Evolutionary conservation across 2,329 filamentous ascomycete genomes (phyloP).

Genomic region (Colletotrichum incanum): DNA sequence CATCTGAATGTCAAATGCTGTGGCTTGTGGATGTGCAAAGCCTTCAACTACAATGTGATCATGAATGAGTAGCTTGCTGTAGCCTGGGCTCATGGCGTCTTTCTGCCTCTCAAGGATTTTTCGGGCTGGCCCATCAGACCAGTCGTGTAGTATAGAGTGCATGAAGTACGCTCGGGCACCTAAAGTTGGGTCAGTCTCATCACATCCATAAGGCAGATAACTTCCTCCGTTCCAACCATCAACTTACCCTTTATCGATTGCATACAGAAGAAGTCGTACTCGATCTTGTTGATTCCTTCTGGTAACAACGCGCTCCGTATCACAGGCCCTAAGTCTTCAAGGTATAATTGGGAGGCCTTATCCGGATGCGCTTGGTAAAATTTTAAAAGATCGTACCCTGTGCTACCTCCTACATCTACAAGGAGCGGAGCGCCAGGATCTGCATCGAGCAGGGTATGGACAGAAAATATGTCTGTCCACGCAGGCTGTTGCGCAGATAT

Average conservation of each 20-base stretch:
- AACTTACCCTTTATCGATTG: slow-evolving; percentile 50
- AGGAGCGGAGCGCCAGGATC: background rate
- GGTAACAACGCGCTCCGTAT: background rate
- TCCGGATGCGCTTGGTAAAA: background rate
- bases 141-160: slow-evolving; percentile 70
- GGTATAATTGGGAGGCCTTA: background rate
- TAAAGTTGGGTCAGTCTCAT: fast-evolving
- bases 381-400: background rate
- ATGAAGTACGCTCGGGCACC: slow-evolving; percentile 66
- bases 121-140: slow-evolving; percentile 61
- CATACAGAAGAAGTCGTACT: slow-evolving; percentile 57
- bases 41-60: slow-evolving; percentile 56
- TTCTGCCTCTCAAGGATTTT: slow-evolving; percentile 59
- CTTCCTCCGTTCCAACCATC: background rate
- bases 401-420: slow-evolving; percentile 21
- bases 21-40: slow-evolving; percentile 21
- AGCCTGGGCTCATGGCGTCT: slow-evolving; percentile 61
- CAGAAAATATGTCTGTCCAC: slow-evolving; percentile 4
- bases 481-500: slow-evolving; percentile 1
- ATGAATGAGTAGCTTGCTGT: slow-evolving; percentile 54
- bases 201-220: fast-evolving
- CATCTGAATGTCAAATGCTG: slow-evolving; percentile 31
- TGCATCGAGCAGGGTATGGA: background rate
- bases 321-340: slow-evolving; percentile 5
- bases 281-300: slow-evolving; percentile 1